Evolutionary conservation across 305 asterid species (phyloP).

Genomic region (Fraxinus nigra): DNA sequence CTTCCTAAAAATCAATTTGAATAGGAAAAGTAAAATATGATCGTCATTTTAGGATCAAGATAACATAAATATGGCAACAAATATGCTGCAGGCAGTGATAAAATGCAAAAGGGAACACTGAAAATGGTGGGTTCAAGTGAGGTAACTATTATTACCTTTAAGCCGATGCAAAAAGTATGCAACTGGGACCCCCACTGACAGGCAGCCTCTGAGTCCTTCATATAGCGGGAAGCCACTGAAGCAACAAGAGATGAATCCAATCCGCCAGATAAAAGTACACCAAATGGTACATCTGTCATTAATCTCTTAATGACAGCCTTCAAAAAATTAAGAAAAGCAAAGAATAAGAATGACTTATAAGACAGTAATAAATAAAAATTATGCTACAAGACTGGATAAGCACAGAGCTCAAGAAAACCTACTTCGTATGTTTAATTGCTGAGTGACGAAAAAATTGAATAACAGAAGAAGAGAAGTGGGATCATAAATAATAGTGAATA

Average conservation of each 20-base stretch:
- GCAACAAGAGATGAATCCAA: slow-evolving; percentile 99
- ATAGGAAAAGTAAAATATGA: neutral
- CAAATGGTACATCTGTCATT: slow-evolving; percentile 99
- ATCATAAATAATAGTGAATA: neutral
- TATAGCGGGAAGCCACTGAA: slow-evolving; percentile 88
- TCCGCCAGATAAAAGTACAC: slow-evolving; percentile 98
- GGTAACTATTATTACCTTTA: slow-evolving; percentile 55
- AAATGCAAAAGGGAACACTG: neutral
- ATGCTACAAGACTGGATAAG: neutral
- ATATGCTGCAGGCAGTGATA: neutral
- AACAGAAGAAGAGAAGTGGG: neutral
- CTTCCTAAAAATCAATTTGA: neutral
- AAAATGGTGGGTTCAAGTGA: slow-evolving; percentile 8
- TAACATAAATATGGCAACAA: neutral
- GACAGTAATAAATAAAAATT: neutral
- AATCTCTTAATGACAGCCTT: slow-evolving; percentile 91
- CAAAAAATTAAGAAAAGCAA: neutral
- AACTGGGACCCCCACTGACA: slow-evolving; percentile 88
- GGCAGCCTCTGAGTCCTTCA: slow-evolving; percentile 64
- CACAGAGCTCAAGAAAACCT: neutral
- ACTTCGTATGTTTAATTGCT: neutral
- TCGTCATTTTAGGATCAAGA: neutral
- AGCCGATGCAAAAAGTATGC: slow-evolving; percentile 90
- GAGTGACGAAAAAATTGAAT: neutral
- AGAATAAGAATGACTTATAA: neutral